Evolutionary conservation across 139 green algal species (phyloP).

Genomic region (Closterium sp.): DNA sequence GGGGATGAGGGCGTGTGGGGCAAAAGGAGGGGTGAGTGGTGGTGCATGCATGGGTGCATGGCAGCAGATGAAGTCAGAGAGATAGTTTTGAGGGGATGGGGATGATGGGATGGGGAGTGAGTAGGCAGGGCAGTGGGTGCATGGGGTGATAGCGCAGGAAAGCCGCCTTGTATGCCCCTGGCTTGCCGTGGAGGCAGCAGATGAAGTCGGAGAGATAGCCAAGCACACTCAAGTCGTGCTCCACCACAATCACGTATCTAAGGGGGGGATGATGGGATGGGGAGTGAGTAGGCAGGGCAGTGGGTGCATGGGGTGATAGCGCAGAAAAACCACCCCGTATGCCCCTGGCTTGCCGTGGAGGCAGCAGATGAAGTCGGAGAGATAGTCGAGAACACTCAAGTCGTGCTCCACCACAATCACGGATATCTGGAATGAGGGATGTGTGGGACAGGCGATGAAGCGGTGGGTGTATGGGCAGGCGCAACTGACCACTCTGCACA

Average conservation of each 20-base stretch:
- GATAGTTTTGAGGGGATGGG: too few species aligned
- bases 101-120: too few species aligned
- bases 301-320: slow-evolving; percentile 35
- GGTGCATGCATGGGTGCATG: too few species aligned
- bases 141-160: slow-evolving; percentile 74
- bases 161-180: slow-evolving; percentile 94
- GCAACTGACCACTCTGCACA: too few species aligned
- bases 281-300: too few species aligned
- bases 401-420: slow-evolving; percentile 98
- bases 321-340: slow-evolving; percentile 98
- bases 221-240: slow-evolving; percentile 94
- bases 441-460: too few species aligned
- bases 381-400: slow-evolving; percentile 95
- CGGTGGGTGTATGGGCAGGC: too few species aligned
- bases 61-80: too few species aligned
- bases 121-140: neutral
- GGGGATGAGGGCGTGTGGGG: neutral
- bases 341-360: slow-evolving; percentile 96
- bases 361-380: slow-evolving; percentile 99
- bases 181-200: slow-evolving; percentile 98
- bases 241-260: slow-evolving; percentile 94
- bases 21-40: too few species aligned
- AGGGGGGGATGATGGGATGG: too few species aligned
- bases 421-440: slow-evolving; percentile 58
- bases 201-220: slow-evolving; percentile 99